Evolutionary conservation across 352 stramenopile species (phyloP), one percentile per base, ranked within the genome.

Genomic region (Peronospora tabacina): DNA sequence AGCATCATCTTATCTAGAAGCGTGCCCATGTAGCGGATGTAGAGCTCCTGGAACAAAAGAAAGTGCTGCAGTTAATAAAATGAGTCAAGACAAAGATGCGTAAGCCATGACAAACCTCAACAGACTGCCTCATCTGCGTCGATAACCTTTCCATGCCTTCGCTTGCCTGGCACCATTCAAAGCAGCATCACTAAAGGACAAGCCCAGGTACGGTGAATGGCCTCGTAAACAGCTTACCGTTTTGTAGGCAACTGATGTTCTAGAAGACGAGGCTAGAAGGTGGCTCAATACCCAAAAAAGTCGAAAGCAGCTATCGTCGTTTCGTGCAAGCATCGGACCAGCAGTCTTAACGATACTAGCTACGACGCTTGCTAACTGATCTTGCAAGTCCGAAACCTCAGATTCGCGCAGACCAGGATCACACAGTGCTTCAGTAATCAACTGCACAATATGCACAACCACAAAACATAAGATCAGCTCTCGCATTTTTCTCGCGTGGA

Each of bases 201-300:
- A 7, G 7, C 16, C 30, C 3, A 36, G 30, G 1, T 9, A 39
- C 19, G 34, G 32, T 13, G 10, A 34, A 46, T 41, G 15, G 24
- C 33, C 38, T 56, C 47, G 54, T 57, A 44, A 6, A n/a, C 20
- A 42, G 38, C 12, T 36, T 50, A 87, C 81, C 59, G 64, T 77
- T 55, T 87, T 66, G 28, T 65, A 63, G 0, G 78, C 74, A 43
- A 72, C 33, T 1, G 76, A 86, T 0, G 52, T 47, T 20, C 87
- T 68, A 0, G 62, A 45, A 7, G 78, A 67, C 7, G 68, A 68
- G 2, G 82, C 77, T 4, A 93, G 51, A 7, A 93, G 48, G 47
- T 90, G 75, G 30, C 65, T 88, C 28, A 90, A 56, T 10, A 93
- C 66, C 79, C 79, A 90, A 33, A 93, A 90, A 7, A 93, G 61